These are phyloP conservation scores for Cryphonectria carpinicola DNA, from an alignment of 2,329 filamentous ascomycete genomes.

Conservation along the genomic window DNA sequence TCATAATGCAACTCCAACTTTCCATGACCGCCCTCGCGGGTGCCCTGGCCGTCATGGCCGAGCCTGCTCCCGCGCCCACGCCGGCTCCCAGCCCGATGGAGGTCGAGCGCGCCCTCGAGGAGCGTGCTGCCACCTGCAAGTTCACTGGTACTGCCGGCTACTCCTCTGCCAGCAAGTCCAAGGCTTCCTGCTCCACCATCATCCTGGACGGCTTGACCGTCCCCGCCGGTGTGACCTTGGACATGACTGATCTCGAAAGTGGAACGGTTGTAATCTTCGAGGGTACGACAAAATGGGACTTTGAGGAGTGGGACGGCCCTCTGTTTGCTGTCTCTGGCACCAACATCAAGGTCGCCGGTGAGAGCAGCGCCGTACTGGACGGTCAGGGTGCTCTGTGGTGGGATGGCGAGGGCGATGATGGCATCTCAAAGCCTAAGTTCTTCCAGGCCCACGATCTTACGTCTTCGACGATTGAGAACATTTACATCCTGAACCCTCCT, in stretches of 20 bases:
- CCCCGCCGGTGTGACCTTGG: constrained; percentile 61
- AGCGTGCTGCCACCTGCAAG: constrained; percentile 46
- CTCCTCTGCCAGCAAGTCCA: constrained; percentile 34
- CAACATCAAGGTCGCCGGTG: constrained; percentile 56
- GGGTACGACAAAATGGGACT: constrained; percentile 70
- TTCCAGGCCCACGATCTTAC: constrained; percentile 40
- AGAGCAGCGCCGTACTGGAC: constrained; percentile 57
- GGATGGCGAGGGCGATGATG: constrained; percentile 51
- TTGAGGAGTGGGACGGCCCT: constrained; percentile 67
- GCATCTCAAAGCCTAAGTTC: constrained; percentile 21
- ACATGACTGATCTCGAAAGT: constrained; percentile 55
- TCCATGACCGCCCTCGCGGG: constrained; percentile 15
- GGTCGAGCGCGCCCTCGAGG: constrained; percentile 19
- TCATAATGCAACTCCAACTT: constrained; percentile 7
- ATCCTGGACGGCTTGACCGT: constrained; percentile 58
- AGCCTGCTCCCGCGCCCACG: constrained; percentile 17
- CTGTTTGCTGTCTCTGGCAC: constrained; percentile 64
- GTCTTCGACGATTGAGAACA: constrained; percentile 31
- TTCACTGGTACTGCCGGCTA: constrained; percentile 52
- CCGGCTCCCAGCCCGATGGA: constrained; percentile 15
- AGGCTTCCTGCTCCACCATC: constrained; percentile 55
- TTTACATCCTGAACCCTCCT: constrained; percentile 57
- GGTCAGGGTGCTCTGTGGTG: constrained; percentile 62
- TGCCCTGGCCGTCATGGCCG: constrained; percentile 15
- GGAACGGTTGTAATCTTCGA: constrained; percentile 64